Evolutionary conservation across 2,329 filamentous ascomycete species (phyloP).

Genomic region (Penicillium fuscoglaucum): DNA sequence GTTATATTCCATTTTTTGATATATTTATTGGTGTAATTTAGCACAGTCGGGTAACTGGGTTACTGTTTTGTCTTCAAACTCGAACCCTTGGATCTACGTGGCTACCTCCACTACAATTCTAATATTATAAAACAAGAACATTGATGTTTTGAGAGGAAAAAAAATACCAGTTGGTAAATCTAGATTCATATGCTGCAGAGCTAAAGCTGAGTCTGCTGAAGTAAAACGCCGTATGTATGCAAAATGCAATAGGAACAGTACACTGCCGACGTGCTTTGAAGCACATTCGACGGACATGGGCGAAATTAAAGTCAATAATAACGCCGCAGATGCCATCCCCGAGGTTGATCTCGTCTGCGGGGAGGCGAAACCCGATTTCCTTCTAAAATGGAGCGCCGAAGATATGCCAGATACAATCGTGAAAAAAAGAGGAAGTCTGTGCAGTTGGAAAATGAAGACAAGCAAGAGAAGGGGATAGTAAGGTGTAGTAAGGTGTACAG

Average conservation of each 20-base stretch:
- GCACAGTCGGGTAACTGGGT: neutral
- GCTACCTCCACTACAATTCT: neutral
- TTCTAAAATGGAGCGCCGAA: constrained; percentile 22
- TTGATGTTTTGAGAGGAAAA: neutral
- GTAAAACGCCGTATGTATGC: constrained; percentile 25
- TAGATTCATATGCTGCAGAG: constrained; percentile 4
- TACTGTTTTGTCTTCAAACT: no score
- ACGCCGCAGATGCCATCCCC: constrained; percentile 19
- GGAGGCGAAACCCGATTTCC: constrained; percentile 14
- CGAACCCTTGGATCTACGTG: neutral
- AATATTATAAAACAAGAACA: no score
- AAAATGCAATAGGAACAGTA: constrained; percentile 24
- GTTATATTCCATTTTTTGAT: neutral
- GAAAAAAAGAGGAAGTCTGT: constrained; percentile 13
- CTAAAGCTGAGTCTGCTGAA: neutral
- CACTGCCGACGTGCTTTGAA: neutral
- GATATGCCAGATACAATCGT: constrained; percentile 19
- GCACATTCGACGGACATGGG: constrained; percentile 2
- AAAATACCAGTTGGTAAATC: neutral
- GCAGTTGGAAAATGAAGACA: constrained; percentile 10
- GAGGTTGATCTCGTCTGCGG: neutral
- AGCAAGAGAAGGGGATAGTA: constrained; percentile 11
- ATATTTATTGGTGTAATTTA: neutral
- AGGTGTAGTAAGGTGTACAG: constrained; percentile 24
- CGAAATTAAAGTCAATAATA: neutral